Percentiles rank a stretch among this genome's conserved stretches.
Evolutionary conservation across 352 stramenopile species (phyloP).

Genomic region (Phytophthora melonis): DNA sequence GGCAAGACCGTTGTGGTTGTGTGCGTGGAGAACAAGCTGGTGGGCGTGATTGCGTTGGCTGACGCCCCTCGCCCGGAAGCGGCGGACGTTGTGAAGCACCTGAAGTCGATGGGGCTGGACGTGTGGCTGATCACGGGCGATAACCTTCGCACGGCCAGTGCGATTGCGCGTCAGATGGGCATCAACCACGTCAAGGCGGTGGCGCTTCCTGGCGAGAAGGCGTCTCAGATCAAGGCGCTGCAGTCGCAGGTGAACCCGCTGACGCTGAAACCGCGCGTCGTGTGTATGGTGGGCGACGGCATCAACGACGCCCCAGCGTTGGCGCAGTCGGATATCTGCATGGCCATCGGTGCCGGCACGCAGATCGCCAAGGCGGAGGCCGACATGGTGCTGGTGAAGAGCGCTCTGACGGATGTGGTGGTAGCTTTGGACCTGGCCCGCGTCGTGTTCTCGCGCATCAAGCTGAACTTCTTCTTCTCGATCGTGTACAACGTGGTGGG

Average conservation of each 20-base stretch:
- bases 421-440: conserved; percentile 84
- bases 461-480: conserved; percentile 90
- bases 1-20: conserved; percentile 90
- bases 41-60: conserved; percentile 79
- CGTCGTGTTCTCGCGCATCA: conserved; percentile 85
- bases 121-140: conserved; percentile 94
- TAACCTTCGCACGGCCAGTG: conserved; percentile 91
- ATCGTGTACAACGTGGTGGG: conserved; percentile 89
- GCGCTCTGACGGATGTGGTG: conserved; percentile 83
- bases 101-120: conserved; percentile 86
- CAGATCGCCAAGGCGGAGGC: conserved; percentile 90
- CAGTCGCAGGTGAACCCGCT: conserved; percentile 74
- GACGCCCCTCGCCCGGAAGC: conserved; percentile 83
- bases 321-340: conserved; percentile 92
- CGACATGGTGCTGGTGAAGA: conserved; percentile 92
- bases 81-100: conserved; percentile 70
- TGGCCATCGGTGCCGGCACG: conserved; percentile 93
- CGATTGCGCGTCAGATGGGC: conserved; percentile 90
- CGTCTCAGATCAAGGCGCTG: conserved; percentile 90
- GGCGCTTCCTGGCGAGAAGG: conserved; percentile 95
- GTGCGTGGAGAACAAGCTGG: conserved; percentile 70
- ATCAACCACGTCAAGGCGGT: conserved; percentile 90
- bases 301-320: conserved; percentile 97
- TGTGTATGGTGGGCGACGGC: conserved; percentile 95
- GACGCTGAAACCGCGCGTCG: conserved; percentile 83